phyloP scores from a whole-genome alignment of 441 rosid species.

The Euphorbia celastroides region DNA sequence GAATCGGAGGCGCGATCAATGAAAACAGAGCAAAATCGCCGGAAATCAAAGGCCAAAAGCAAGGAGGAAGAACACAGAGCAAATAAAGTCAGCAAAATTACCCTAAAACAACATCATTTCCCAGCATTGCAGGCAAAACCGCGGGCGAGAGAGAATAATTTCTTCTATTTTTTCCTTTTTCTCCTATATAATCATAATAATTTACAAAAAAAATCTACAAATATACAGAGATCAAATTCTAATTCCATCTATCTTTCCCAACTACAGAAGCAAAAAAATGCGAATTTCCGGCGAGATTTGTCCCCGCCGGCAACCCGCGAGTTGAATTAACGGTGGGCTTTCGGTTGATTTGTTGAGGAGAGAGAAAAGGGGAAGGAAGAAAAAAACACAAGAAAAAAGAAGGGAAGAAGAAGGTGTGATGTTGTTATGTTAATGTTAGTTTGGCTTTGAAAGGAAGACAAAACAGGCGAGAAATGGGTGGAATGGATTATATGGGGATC shows the following conservation, averaged over 20 bases:
- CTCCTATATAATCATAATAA: slow-evolving; percentile 28
- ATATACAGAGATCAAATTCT: background rate
- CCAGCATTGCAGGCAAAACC: slow-evolving; percentile 42
- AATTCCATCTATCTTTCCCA: slow-evolving; percentile 18
- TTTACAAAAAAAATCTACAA: slow-evolving; percentile 7
- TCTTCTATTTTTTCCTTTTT: slow-evolving; percentile 28
- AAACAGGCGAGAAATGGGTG: slow-evolving; percentile 41
- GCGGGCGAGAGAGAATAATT: slow-evolving; percentile 21
- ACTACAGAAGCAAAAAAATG: background rate
- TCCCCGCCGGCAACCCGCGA: slow-evolving; percentile 42
- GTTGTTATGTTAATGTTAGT: slow-evolving; percentile 27
- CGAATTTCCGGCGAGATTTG: slow-evolving; percentile 44
- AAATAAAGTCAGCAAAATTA: slow-evolving; percentile 38
- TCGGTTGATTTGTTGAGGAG: background rate
- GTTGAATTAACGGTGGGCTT: background rate
- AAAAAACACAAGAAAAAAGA: background rate
- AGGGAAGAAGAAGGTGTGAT: slow-evolving; percentile 8
- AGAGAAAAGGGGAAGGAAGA: slow-evolving; percentile 4
- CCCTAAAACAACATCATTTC: slow-evolving; percentile 13
- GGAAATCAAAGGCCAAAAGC: background rate
- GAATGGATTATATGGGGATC: slow-evolving; percentile 18
- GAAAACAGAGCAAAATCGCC: background rate
- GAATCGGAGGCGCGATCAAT: slow-evolving; percentile 4
- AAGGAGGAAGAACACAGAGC: slow-evolving; percentile 10
- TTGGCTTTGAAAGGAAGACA: slow-evolving; percentile 27